Evolutionary conservation across 2,329 filamentous ascomycete species (phyloP).

Genomic region (Nakataea oryzae): DNA sequence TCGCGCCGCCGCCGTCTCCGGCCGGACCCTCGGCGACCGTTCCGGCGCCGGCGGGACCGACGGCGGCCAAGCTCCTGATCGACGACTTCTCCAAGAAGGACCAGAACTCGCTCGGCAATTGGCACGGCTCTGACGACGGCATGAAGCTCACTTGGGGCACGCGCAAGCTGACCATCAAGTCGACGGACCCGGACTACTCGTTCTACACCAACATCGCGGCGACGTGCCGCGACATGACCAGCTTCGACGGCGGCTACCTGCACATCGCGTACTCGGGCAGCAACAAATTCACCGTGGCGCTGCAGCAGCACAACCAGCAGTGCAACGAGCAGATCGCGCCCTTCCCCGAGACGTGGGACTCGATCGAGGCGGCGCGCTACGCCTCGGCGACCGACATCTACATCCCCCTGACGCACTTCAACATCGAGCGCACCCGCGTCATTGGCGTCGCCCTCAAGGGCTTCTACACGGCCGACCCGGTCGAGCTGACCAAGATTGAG

Average conservation of each 20-base stretch:
- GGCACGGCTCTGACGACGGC: conserved; percentile 50
- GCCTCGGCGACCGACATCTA: conserved; percentile 45
- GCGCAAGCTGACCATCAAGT: conserved; percentile 43
- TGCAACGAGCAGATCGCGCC: conserved; percentile 46
- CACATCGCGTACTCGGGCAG: conserved; percentile 55
- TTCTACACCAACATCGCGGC: conserved; percentile 24
- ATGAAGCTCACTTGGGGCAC: conserved; percentile 40
- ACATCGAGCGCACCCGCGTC: conserved; percentile 43
- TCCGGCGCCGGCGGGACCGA: conserved; percentile 30
- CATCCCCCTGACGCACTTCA: conserved; percentile 57
- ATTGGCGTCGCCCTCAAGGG: conserved; percentile 54
- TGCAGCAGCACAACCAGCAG: conserved; percentile 55
- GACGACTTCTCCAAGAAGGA: conserved; percentile 45
- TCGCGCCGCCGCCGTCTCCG: conserved; percentile 24
- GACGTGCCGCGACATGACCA: conserved; percentile 43
- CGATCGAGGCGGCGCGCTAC: conserved; percentile 53
- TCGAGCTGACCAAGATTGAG: conserved; percentile 45
- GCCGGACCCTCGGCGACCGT: conserved; percentile 18
- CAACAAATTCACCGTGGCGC: conserved; percentile 50
- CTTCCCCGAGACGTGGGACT: conserved; percentile 59
- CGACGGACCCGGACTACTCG: conserved; percentile 35
- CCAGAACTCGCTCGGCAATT: conserved; percentile 50
- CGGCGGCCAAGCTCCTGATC: conserved; percentile 40
- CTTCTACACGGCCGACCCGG: conserved; percentile 45
- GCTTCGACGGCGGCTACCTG: conserved; percentile 47